Percentiles rank a stretch among this genome's conserved stretches.
Conservation (phyloP, 768 basidiomycete species). For the Leucosporidium yakuticum region DNA sequence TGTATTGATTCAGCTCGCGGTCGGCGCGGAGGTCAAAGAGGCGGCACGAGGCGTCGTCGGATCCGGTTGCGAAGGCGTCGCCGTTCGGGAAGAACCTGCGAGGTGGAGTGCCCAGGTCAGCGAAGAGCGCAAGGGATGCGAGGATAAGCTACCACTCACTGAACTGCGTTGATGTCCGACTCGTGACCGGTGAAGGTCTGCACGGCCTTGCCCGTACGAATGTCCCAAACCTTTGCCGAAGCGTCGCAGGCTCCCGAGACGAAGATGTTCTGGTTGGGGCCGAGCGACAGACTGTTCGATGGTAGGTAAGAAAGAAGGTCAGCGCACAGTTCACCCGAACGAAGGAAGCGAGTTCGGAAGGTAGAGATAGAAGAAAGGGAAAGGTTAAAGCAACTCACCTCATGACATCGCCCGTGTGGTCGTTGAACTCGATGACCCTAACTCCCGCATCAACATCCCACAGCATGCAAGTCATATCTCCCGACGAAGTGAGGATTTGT, state of each 20-base stretch:
- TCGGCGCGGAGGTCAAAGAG: conserved; percentile 97
- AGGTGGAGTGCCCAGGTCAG: conserved; percentile 11
- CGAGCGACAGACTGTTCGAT: conserved; percentile 71
- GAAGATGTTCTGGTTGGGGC: conserved; percentile 87
- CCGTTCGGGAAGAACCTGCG: conserved; percentile 97
- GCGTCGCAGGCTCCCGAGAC: conserved; percentile 99
- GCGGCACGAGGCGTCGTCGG: conserved; percentile 97
- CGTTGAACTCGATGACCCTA: conserved; percentile 95
- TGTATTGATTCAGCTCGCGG: conserved; percentile 91
- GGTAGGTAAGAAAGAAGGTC: not conserved
- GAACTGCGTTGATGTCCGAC: conserved; percentile 97
- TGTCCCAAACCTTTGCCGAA: conserved; percentile 98
- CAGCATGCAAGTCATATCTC: conserved; percentile 99
- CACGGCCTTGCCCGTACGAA: conserved; percentile 91
- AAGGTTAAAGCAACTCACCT: conserved; percentile 58
- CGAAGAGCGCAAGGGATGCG: not conserved
- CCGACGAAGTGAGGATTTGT: conserved; percentile 95
- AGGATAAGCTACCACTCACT: conserved; percentile 55
- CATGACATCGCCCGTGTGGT: conserved; percentile 99
- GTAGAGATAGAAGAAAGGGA: not conserved
- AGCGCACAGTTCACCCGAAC: not conserved
- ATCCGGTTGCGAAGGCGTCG: conserved; percentile 97
- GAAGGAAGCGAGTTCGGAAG: conserved; percentile 18
- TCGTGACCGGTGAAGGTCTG: conserved; percentile 99
- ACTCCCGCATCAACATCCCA: conserved; percentile 99